A percentile compares a stretch with the other conserved stretches of the same genome.
Conservation (phyloP, 164 flowering plant species). For the Sedum album region DNA sequence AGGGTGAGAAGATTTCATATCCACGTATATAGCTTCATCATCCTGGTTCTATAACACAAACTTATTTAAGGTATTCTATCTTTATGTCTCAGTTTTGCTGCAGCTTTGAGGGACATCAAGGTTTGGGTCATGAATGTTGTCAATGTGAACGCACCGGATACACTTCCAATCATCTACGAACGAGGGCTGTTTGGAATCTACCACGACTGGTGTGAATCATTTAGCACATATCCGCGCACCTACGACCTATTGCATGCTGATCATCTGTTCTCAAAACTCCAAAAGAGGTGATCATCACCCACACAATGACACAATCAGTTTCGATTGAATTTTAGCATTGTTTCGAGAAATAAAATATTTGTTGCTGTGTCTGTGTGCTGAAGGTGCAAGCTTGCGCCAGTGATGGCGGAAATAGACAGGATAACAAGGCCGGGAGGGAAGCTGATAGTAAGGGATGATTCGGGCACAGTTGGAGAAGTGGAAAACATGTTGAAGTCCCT, state of each 20-base stretch:
- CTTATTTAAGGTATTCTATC: too few relatives aligned
- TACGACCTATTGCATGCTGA: slow-evolving; percentile 10
- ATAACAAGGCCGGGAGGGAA: slow-evolving; percentile 7
- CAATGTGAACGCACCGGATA: slow-evolving; percentile 1
- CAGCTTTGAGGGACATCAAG: slow-evolving; percentile 3
- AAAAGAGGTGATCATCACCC: neutral
- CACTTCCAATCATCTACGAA: slow-evolving; percentile 5
- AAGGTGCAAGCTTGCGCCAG: slow-evolving; percentile 8
- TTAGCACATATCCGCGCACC: slow-evolving; percentile 8
- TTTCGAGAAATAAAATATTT: neutral
- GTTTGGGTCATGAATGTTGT: slow-evolving; percentile 10
- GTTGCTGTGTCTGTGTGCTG: neutral
- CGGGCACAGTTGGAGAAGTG: slow-evolving; percentile 1
- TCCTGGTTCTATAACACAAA: too few relatives aligned
- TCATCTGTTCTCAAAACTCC: slow-evolving; percentile 6
- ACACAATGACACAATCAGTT: too few relatives aligned
- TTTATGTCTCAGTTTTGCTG: slow-evolving; percentile 7
- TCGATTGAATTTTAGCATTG: too few relatives aligned
- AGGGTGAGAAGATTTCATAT: too few relatives aligned
- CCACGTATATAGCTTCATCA: too few relatives aligned
- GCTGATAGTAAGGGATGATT: slow-evolving; percentile 7
- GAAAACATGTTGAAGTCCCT: slow-evolving; percentile 10
- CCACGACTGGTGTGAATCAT: slow-evolving; percentile 10
- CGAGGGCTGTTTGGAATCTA: slow-evolving; percentile 6
- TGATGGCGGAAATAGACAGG: slow-evolving; percentile 6